Evolutionary conservation across 306 rosid genomes (phyloP).

Genomic region (Pterocarpus santalinus): DNA sequence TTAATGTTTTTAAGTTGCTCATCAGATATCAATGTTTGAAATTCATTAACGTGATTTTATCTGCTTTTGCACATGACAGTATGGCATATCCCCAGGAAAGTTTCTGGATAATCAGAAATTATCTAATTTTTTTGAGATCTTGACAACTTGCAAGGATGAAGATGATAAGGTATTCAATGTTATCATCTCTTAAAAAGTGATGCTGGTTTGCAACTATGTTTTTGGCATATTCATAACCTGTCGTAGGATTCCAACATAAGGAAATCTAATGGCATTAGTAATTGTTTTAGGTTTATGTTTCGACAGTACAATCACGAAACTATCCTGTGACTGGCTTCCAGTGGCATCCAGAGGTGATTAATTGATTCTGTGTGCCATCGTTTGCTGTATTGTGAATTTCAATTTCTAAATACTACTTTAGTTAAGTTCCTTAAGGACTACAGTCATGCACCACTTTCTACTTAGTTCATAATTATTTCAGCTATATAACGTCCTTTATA

Average conservation of each 20-base stretch:
- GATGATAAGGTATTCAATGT: conserved; percentile 62
- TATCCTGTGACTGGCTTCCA: conserved; percentile 83
- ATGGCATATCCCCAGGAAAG: conserved; percentile 71
- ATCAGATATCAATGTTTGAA: neutral
- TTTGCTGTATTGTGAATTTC: neutral
- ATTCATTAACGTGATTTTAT: neutral
- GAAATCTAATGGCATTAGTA: conserved; percentile 30
- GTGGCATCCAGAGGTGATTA: conserved; percentile 85
- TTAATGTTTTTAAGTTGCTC: neutral
- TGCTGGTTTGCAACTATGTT: conserved; percentile 11
- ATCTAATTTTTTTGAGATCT: conserved; percentile 64
- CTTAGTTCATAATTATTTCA: neutral
- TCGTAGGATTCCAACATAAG: neutral
- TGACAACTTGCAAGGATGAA: conserved; percentile 70
- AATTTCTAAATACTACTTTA: neutral
- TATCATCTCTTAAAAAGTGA: neutral
- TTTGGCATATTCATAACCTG: neutral
- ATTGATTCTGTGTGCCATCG: neutral
- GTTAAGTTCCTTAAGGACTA: neutral
- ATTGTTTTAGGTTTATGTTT: conserved; percentile 66
- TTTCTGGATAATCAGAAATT: conserved; percentile 55
- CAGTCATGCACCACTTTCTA: neutral
- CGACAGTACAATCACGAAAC: conserved; percentile 58
- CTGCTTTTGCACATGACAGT: conserved; percentile 57
- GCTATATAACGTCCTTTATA: conserved; percentile 20